Evolutionary conservation across 2,329 filamentous ascomycete species (phyloP), one percentile per base, ranked within the genome.

Genomic region (Paraphoma sp.): DNA sequence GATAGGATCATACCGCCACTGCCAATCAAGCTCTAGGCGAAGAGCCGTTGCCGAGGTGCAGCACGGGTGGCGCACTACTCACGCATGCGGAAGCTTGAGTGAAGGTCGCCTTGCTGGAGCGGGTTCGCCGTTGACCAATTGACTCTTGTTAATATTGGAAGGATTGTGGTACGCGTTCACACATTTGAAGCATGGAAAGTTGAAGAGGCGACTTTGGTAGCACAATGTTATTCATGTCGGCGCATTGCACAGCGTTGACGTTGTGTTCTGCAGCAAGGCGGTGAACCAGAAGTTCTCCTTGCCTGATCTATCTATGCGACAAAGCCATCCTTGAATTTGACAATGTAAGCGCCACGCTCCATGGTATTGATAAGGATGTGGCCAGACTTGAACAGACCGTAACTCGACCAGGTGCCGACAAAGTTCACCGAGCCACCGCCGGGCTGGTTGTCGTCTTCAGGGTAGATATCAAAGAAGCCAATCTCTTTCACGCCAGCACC

Each of bases 371-470:
- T 70, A 18, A 77, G 67, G 36, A 78, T 76, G 46, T 71, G 74
- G 1, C 76, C 76, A 47, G 72, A 75, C 70, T 76, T 75, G 61
- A 78, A 78, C 7, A 72, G 59, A 12, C 72, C 74, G 59, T 80
- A 81, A 51, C 71, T 76, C 33, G 74, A 75, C 79, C 79, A 81
- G 1, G 75, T 77, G 10, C 79, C 79, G 6, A 79, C 75, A 58
- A 80, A 81, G 45, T 78, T 71, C 6, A 80, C 62, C 5, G 65
- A 63, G n/a, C 79, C 79, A 23, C 76, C 77, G 5, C 73, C 70
- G 3, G 71, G 65, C 44, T 63, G 49, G 41, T 74, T 69, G 57
- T 80, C 78, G 48, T 80, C 78, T 53, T 80, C 78, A 7, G 78
- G 78, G 63, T 79, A 78, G 33, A 79, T 62, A 59, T 80, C 65